phyloP scores from a whole-genome alignment of 225 moss, liverwort and hornwort species.

The Pseudoscleropodium purum region DNA sequence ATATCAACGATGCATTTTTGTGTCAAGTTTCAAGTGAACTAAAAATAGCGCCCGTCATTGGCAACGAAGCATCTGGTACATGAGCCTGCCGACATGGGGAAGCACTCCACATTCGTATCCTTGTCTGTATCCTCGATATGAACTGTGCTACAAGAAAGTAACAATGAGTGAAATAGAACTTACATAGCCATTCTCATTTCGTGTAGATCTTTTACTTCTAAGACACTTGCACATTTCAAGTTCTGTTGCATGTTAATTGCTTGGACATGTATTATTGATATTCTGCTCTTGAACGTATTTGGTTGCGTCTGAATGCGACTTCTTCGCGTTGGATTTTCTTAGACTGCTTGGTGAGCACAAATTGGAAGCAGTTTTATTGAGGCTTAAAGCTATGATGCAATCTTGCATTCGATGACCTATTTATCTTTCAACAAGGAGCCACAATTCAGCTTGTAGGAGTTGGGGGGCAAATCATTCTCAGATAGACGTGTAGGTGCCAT shows the following conservation, averaged over 20 bases:
- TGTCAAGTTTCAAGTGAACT: neutral
- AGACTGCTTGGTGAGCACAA: neutral
- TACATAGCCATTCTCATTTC: neutral
- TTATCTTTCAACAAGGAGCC: neutral
- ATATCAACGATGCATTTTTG: neutral
- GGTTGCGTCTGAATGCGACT: neutral
- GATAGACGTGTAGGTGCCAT: neutral
- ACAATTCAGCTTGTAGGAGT: neutral
- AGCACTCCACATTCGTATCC: constrained; percentile 58
- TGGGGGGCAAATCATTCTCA: neutral
- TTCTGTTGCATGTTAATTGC: neutral
- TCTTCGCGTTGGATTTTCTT: neutral
- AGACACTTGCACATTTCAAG: neutral
- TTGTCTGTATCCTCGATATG: constrained; percentile 89
- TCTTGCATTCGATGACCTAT: neutral
- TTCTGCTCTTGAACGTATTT: neutral
- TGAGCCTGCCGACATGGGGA: constrained; percentile 20
- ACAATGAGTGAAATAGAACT: neutral
- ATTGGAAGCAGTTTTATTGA: neutral
- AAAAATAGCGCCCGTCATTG: constrained; percentile 5
- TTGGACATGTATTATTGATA: neutral
- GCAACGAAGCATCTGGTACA: constrained; percentile 6
- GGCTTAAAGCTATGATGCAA: neutral
- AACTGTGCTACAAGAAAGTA: constrained; percentile 17
- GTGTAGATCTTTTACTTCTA: neutral